These are phyloP conservation scores for Dianthus caryophyllus DNA, from an alignment of 148 eudicot species.

Conservation along the genomic window DNA sequence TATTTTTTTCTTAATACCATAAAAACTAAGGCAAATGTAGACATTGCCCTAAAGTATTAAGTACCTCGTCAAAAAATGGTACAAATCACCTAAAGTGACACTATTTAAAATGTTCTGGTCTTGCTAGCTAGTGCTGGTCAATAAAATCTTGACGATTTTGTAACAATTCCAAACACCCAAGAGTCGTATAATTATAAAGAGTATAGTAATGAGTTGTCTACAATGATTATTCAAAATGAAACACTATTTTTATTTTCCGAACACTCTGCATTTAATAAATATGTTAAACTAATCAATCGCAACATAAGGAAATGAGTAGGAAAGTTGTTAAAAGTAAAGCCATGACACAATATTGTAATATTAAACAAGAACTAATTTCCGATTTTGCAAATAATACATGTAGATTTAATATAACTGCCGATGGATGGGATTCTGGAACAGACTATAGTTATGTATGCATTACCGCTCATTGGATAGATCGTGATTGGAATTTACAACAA, in stretches of 20 bases:
- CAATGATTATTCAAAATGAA: too few species aligned
- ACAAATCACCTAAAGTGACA: too few species aligned
- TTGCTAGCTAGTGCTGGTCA: too few species aligned
- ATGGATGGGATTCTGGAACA: too few species aligned
- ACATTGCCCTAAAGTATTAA: too few species aligned
- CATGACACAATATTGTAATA: background rate
- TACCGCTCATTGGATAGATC: background rate
- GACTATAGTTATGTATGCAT: too few species aligned
- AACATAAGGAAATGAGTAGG: conserved; percentile 1
- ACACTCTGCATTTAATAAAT: conserved; percentile 1
- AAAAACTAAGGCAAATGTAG: too few species aligned
- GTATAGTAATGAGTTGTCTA: background rate
- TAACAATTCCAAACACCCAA: background rate
- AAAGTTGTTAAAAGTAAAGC: background rate
- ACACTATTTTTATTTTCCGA: too few species aligned
- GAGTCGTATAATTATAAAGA: background rate
- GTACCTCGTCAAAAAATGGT: too few species aligned
- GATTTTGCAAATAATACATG: background rate
- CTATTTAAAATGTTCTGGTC: too few species aligned
- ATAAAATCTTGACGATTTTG: background rate
- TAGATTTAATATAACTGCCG: background rate
- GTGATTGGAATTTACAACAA: background rate
- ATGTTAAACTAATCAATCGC: background rate
- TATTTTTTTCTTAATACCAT: too few species aligned
- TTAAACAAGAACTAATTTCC: background rate